Evolutionary conservation across 306 rosid species (phyloP), one percentile per base, ranked within the genome.

Genomic region (Gillenia trifoliata): DNA sequence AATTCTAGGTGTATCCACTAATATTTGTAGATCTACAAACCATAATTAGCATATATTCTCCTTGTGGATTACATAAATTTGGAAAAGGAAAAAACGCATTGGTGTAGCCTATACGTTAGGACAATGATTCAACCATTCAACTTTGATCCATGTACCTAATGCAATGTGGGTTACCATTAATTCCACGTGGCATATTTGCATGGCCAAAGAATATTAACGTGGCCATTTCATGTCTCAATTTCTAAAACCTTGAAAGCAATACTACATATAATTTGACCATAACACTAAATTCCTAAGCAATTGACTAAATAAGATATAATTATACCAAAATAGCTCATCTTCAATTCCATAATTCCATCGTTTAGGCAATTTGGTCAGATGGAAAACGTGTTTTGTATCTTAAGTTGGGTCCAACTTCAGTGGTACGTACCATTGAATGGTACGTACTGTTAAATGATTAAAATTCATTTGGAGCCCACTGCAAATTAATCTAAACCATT

Each of bases 121-220:
- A 71, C 26, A 19, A 40, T 34, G 52, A 11, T 64, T 49, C 68
- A 17, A 15, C 25, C 19, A 70, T 12, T 43, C 15, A 13, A 40
- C 43, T 56, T 57, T 25, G 30, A 23, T 13, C 63, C 25, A 20
- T n/a, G n/a, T n/a, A n/a, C 11, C 12, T 7, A 8, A n/a, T 0
- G 15, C 26, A 50, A 68, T 28, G 66, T 49, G 22, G 71, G 75
- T 54, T 64, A 72, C 67, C 8, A 6, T 26, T 1, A 17, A 33
- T 0, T 68, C 73, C 77, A 77, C 75, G 59, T 60, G 82, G 69
- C 80, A 33, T 28, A 2, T 29, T 0, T 65, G 70, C 19, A 33
- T 74, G 66, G 66, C 38, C 66, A 16, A 16, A 29, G 36, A 22
- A 23, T 57, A 0, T 57, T 57, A 4, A 23, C 63, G 19, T 57